Evolutionary conservation across 1,139 yeast genomes (phyloP), one percentile per base, ranked within the genome.

Genomic region (Meyerozyma elateridarum): DNA sequence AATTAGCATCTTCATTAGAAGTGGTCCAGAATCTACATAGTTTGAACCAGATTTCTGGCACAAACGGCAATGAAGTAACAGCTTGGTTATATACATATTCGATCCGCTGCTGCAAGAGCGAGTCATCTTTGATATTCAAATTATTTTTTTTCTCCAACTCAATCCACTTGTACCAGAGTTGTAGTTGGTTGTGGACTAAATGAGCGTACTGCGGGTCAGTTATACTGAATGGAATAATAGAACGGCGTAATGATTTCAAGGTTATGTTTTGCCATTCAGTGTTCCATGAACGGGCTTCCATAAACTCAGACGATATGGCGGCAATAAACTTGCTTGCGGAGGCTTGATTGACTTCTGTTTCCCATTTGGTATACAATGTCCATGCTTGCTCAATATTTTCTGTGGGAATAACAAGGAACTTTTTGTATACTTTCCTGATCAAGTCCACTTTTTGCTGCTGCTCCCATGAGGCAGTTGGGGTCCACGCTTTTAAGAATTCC

Each of bases 281-380:
- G 39, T 77, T 75, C 62, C 85, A 70, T 0, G 94, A 76, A 43
- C 96, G 70, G 1, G 96, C 93, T 39, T 76, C 78, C 96, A 89
- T 85, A 52, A 88, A 91, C n/a, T 77, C 82, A 3, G 87, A 79
- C 11, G 94, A 82, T 41, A 78, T 72, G 46, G 89, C 97, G 25
- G 85, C 80, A 36, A 89, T 79, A 51, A 83, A 81, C 54, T 87
- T 87, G 48, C 95, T 76, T 3, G 96, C 93, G 5, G 93, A 84
- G 16, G 80, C 64, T 19, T 83, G 69, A 50, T 81, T 84, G 14
- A 81, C 60, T 30, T 77, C 82, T 44, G 79, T 84, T 55, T 91
- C 97, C 79, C 94, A 91, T 38, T 71, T 66, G 20, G 85, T 81
- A 54, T 88, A 91, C 31, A 67, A 78, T 37, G 76, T 66, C 98